Evolutionary conservation across 257 asterid genomes (phyloP).

Genomic region (Solanum tarijense): DNA sequence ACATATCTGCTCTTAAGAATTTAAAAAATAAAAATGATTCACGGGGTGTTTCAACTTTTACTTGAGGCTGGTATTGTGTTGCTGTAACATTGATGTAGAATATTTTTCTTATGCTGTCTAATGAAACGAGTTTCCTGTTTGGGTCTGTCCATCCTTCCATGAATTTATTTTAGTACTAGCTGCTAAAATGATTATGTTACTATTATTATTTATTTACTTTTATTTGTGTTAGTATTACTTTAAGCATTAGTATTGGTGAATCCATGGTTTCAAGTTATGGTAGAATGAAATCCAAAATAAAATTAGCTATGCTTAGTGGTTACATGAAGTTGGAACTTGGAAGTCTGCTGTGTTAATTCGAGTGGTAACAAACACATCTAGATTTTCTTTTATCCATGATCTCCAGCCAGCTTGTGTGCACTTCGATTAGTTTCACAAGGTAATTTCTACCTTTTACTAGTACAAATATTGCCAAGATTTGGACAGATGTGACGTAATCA

Average conservation of each 20-base stretch:
- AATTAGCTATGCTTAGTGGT: not conserved
- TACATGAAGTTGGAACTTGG: not conserved
- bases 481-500: not conserved
- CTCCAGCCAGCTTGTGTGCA: not conserved
- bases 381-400: not conserved
- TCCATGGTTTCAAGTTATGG: not conserved
- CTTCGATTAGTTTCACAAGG: not conserved
- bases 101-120: conserved; percentile 14
- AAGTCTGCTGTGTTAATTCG: not conserved
- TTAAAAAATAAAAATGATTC: not conserved
- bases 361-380: not conserved
- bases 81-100: conserved; percentile 15
- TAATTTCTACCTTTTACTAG: not conserved
- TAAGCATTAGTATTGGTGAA: not conserved
- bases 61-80: conserved; percentile 4
- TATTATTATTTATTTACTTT: not conserved
- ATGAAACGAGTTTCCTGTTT: conserved; percentile 3
- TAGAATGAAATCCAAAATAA: not conserved
- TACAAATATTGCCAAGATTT: not conserved
- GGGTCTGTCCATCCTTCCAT: not conserved
- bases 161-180: not conserved
- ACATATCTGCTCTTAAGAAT: not conserved
- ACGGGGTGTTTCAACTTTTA: not conserved
- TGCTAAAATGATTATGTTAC: not conserved
- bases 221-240: not conserved